Base-by-base conservation (phyloP, 2,329 filamentous ascomycete genomes). In the Monilinia fructigena region DNA sequence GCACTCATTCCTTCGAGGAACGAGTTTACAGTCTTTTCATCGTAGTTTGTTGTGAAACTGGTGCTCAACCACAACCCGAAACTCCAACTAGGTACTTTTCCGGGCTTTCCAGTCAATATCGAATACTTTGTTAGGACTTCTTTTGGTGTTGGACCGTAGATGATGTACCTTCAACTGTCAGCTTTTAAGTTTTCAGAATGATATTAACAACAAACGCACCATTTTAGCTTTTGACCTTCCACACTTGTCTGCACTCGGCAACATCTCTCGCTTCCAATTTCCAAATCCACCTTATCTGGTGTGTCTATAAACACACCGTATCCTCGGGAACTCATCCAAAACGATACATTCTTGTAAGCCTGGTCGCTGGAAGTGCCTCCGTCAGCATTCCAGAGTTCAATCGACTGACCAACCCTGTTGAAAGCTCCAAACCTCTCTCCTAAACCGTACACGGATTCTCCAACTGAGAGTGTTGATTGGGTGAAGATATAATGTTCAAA, bases 251-350 rank as follows among this genome's bases (percentile, higher is more conserved):
- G 89, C 4, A 92, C 82, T 62, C 90, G 82, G 53, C 84, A 88
- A 68, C 85, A 87, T n/a, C 90, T 80, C 78, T 92, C 90, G 70
- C 87, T 91, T 3, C 90, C 89, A 67, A 93, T 82, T 75, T 92
- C 90, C 12, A 92, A 79, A 66, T 90, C 89, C 7, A 92, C 85
- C 55, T 83, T 84, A 28, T 89, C 89, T 0, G 89, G 82, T 7
- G 86, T 85, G 74, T 92, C 89, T 67, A 93, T 85, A 74, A 93
- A 92, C 42, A 93, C 81, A 26, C 90, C 90, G 74, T 93, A 93
- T 0, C 90, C 90, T n/a, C 84, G 82, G 16, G 86, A 90, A 73
- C 85, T 89, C 70, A 90, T 79, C 83, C 86, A 90, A 76, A 90
- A 89, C 0, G 86, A 84, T 2, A 90, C 78, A 73, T 90, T 91